These are phyloP conservation scores for Gaertneriomyces semiglobifer DNA, from an alignment of 192 early-diverging fungal genomes.

Conservation along the genomic window DNA sequence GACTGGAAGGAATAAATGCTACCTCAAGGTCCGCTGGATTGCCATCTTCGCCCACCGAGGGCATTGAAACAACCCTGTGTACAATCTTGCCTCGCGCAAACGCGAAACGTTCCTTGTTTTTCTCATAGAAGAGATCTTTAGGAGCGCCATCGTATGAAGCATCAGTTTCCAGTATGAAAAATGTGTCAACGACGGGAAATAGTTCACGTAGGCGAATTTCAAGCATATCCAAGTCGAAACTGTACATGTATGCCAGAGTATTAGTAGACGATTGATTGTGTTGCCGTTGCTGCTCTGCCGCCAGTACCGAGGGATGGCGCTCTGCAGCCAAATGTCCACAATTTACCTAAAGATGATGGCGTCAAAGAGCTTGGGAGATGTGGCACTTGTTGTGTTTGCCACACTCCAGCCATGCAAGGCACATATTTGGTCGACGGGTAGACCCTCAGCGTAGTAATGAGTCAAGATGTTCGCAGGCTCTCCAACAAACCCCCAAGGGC, in stretches of 20 bases:
- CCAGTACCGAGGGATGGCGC: no score
- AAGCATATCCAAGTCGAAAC: constrained; percentile 59
- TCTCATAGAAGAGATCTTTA: constrained; percentile 46
- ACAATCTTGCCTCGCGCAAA: constrained; percentile 55
- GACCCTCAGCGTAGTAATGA: constrained; percentile 45
- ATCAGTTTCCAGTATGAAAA: constrained; percentile 57
- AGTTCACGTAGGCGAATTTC: constrained; percentile 56
- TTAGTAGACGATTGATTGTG: no score
- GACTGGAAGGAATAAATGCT: background rate
- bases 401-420: constrained; percentile 49
- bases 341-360: constrained; percentile 53
- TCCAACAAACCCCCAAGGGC: no score
- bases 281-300: no score
- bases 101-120: constrained; percentile 48
- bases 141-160: constrained; percentile 52
- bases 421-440: constrained; percentile 42
- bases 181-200: constrained; percentile 55
- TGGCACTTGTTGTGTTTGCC: background rate
- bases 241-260: no score
- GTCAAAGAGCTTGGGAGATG: constrained; percentile 43
- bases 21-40: constrained; percentile 49
- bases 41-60: constrained; percentile 28
- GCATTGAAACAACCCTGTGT: constrained; percentile 35
- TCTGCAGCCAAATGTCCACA: no score
- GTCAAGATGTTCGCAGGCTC: constrained; percentile 28